Evolutionary conservation across 768 basidiomycete species (phyloP), one percentile per base, ranked within the genome.

Genomic region (Mycena pura): DNA sequence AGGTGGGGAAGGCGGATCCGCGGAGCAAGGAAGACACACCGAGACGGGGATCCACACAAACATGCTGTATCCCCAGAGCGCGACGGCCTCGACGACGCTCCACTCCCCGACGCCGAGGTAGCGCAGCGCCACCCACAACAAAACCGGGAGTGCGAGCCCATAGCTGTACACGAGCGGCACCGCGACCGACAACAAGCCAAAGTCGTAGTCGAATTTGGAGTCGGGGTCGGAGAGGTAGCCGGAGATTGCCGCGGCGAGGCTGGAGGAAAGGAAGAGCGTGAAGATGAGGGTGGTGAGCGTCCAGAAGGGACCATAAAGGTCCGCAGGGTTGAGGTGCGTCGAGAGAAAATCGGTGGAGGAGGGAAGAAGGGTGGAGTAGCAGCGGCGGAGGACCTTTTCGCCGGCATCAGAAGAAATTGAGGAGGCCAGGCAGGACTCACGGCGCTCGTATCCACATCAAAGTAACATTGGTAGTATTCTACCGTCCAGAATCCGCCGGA

Each of bases 261-360:
- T 95, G 2, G 96, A 97, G 24, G 92, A 96, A 58, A 97, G 86
- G 80, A 96, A 98, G 60, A 98, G 87, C 0, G 90, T 83, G 71
- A 99, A 93, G 41, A 97, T 90, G 63, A 99, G 86, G 1, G 96
- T 99, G 1, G 95, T 96, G 34, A 97, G 84, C 0, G 96, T 94
- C 96, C 96, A 99, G 80, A 99, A 98, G 1, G 96, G 95, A 0
- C 96, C 96, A 72, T 92, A 91, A 38, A 93, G 84, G 72, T 93
- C 91, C 39, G 88, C 81, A 40, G 90, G 90, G 52, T 80, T 83
- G 31, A 89, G 81, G 60, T 89, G 85, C 13, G 83, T 82, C 5
- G 86, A 79, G 49, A 86, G 80, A 70, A 86, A 93, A 43, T 62
- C 60, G 17, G 59, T 76, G 28, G 87, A 83, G 27, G 82, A 82